Percentiles rank a stretch among this genome's conserved stretches.
Evolutionary conservation across 768 basidiomycete species (phyloP).

Genomic region (Lactarius tabidus): DNA sequence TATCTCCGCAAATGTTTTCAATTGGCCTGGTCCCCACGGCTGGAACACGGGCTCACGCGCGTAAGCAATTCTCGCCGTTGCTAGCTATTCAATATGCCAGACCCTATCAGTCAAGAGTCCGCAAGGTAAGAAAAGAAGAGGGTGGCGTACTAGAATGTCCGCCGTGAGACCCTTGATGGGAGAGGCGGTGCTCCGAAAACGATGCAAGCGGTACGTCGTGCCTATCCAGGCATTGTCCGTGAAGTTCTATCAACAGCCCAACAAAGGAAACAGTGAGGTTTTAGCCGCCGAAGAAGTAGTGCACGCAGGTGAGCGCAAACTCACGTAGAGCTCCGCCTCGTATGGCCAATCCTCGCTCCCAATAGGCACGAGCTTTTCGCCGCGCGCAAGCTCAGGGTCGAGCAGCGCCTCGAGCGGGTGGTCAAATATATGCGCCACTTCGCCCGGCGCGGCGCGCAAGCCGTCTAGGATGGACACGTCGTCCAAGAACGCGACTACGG

Average conservation of each 20-base stretch:
- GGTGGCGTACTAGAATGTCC: constrained; percentile 63
- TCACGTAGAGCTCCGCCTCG: constrained; percentile 64
- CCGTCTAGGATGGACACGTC: constrained; percentile 46
- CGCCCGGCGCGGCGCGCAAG: constrained; percentile 54
- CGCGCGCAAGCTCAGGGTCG: constrained; percentile 49
- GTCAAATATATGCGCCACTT: constrained; percentile 78
- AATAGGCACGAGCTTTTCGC: constrained; percentile 46
- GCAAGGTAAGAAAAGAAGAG: background rate
- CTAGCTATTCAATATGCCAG: constrained; percentile 42
- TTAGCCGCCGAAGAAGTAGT: background rate
- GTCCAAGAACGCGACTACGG: constrained; percentile 69
- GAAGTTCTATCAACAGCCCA: constrained; percentile 42
- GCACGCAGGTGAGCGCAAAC: constrained; percentile 29
- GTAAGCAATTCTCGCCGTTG: constrained; percentile 66
- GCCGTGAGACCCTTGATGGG: constrained; percentile 82
- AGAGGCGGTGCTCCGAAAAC: constrained; percentile 73
- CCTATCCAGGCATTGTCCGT: constrained; percentile 44
- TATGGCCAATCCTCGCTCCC: constrained; percentile 81
- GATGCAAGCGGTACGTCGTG: constrained; percentile 72
- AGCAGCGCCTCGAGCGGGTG: constrained; percentile 73
- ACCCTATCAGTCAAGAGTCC: background rate
- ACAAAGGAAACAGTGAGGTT: background rate
- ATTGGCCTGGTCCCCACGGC: constrained; percentile 55
- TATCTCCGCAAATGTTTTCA: constrained; percentile 27
- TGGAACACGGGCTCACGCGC: constrained; percentile 46